These are phyloP conservation scores for Volvox reticuliferus DNA, from an alignment of 139 green algal species.

Conservation along the genomic window DNA sequence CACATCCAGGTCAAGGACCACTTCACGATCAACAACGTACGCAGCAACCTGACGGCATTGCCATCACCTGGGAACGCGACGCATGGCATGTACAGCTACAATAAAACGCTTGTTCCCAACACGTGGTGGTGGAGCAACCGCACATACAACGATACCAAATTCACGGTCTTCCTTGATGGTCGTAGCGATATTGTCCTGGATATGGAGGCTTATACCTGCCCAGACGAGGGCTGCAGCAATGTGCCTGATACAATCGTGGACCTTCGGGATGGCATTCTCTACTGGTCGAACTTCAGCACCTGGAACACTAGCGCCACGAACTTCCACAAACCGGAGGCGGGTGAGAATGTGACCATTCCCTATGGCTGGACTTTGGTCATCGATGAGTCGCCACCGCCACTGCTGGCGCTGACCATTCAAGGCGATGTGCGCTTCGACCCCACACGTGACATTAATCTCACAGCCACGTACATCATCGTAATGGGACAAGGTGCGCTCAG, in stretches of 20 bases:
- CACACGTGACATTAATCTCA: slow-evolving; percentile 20
- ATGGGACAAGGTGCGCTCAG: slow-evolving; percentile 2
- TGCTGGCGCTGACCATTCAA: slow-evolving; percentile 43
- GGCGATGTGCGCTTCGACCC: slow-evolving; percentile 48
- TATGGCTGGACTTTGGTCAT: slow-evolving; percentile 57
- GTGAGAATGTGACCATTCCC: slow-evolving; percentile 44
- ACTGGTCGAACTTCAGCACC: slow-evolving; percentile 52
- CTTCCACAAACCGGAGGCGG: slow-evolving; percentile 22
- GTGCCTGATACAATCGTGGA: slow-evolving; percentile 1
- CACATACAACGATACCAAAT: slow-evolving; percentile 48
- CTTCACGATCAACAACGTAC: slow-evolving; percentile 26
- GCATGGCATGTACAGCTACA: slow-evolving; percentile 49
- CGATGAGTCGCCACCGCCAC: slow-evolving; percentile 35
- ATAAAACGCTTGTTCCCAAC: slow-evolving; percentile 33
- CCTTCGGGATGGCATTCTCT: slow-evolving; percentile 48
- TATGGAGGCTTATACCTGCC: slow-evolving; percentile 5
- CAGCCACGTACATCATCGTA: slow-evolving; percentile 48
- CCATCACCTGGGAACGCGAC: background rate
- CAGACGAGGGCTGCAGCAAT: slow-evolving; percentile 28
- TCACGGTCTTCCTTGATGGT: slow-evolving; percentile 15
- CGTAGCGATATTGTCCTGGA: background rate
- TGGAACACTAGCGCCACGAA: slow-evolving; percentile 25
- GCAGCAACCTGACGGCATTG: background rate
- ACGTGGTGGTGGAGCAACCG: slow-evolving; percentile 49
- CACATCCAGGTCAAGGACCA: slow-evolving; percentile 45